phyloP scores from a whole-genome alignment of 176 grass and related monocot genomes.

The Aegilops speltoides region DNA sequence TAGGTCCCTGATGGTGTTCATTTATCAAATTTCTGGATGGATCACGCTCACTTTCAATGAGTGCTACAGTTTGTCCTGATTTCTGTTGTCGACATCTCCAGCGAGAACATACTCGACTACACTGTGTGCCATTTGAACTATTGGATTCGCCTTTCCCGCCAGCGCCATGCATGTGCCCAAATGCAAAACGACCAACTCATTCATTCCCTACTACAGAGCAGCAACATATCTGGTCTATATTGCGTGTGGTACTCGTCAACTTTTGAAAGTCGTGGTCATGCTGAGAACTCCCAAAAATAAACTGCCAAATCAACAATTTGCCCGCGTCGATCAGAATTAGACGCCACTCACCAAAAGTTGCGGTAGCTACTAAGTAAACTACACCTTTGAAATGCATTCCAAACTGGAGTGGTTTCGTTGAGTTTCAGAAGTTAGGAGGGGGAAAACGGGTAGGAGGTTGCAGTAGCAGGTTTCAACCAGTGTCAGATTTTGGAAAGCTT shows the following conservation, averaged over 20 bases:
- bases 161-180: not conserved
- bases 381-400: too few species aligned
- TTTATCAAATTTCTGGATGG: not conserved
- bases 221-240: too few species aligned
- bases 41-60: not conserved
- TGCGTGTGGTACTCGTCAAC: not conserved
- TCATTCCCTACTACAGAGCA: too few species aligned
- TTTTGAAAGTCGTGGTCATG: not conserved
- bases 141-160: not conserved
- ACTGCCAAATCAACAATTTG: not conserved
- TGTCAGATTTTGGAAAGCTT: too few species aligned
- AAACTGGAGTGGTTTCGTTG: too few species aligned
- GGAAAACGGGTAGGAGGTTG: too few species aligned
- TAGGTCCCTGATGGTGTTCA: not conserved
- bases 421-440: too few species aligned
- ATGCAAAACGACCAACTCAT: not conserved
- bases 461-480: too few species aligned
- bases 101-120: not conserved
- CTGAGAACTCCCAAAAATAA: not conserved
- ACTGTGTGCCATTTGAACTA: not conserved
- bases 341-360: not conserved
- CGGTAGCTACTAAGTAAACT: too few species aligned
- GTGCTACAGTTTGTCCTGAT: not conserved
- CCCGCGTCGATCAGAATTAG: not conserved
- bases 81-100: not conserved